Evolutionary conservation across 306 rosid species (phyloP).

Genomic region (Dryas octopetala): DNA sequence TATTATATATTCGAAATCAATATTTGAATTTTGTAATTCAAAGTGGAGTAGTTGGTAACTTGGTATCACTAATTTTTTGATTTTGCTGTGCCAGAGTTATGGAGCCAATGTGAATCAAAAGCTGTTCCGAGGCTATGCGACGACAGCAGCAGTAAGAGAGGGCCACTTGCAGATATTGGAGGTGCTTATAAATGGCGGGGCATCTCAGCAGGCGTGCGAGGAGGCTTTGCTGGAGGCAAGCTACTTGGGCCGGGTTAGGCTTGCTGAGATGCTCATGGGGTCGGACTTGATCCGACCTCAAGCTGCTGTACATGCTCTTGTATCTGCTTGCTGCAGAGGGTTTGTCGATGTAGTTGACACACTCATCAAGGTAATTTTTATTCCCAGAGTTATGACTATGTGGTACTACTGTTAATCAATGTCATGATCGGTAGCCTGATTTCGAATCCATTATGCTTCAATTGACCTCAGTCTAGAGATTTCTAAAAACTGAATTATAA

Average conservation of each 20-base stretch:
- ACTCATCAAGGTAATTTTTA: constrained; percentile 50
- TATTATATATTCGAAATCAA: not conserved
- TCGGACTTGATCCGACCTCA: constrained; percentile 52
- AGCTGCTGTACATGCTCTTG: constrained; percentile 54
- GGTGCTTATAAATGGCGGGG: constrained; percentile 50
- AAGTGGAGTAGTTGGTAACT: too few species aligned
- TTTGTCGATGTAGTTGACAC: constrained; percentile 50
- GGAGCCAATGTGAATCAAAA: constrained; percentile 58
- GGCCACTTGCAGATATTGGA: constrained; percentile 46
- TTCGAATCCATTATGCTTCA: not conserved
- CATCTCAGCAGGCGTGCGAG: constrained; percentile 63
- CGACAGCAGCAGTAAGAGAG: constrained; percentile 61
- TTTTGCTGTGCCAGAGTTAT: constrained; percentile 33
- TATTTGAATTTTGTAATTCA: too few species aligned
- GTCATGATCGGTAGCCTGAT: too few species aligned
- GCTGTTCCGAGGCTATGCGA: constrained; percentile 59
- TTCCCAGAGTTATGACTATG: too few species aligned
- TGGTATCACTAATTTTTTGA: too few species aligned
- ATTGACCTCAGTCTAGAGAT: not conserved
- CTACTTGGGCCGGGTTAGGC: constrained; percentile 40
- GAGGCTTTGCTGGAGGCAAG: constrained; percentile 73
- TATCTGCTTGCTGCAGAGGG: constrained; percentile 60
- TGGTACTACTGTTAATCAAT: too few species aligned
- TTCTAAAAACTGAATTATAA: not conserved
- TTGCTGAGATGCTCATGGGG: constrained; percentile 51